Evolutionary conservation across 768 basidiomycete species (phyloP), one percentile per base, ranked within the genome.

Genomic region (Sutorius australiensis): DNA sequence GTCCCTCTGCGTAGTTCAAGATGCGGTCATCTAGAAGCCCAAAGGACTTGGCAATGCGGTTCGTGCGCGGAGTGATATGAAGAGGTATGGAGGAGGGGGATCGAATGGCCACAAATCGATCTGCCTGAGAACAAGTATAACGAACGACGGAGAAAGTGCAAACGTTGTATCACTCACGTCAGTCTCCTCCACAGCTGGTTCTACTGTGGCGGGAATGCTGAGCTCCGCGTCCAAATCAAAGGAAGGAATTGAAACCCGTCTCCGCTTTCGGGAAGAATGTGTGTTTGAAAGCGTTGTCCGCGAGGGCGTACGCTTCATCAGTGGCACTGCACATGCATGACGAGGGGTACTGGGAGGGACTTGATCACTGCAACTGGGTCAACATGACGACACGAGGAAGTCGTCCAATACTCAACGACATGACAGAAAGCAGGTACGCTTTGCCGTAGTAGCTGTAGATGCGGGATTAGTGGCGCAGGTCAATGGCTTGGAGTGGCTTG

Each of bases 51-150:
- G 82, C 80, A 41, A 86, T 83, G 19, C 85, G 79, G 49, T 77
- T 80, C n/a, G 85, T 83, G 16, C 85, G 80, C 12, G 85, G 85
- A 2, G 84, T 86, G 33, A 72, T 76, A 50, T 81, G 77, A 42
- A 87, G 76, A 4, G 85, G 84, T 8, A 83, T 61, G 10, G 74
- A 66, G 7, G 67, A 66, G 40, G 79, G 77, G 6, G 80, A 79
- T 14, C 81, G 77, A 6, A 72, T 69, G 2, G 84, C 70, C 34
- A 86, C 76, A 62, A 86, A 87, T 41, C 85, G 75, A 58, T 86
- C 84, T 37, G 78, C 74, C 84, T 86, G 46, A 3, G 31, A 50
- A 38, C 19, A 7, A 49, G 42, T 30, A 34, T 51, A 19, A 52
- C 9, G 37, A 48, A 52, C 9, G 36, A 44, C 42, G 44, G 40